A percentile compares a stretch with the other conserved stretches of the same genome.
Evolutionary conservation across 371 early-diverging fungal genomes (phyloP).

Genomic region (Mortierella sp.): DNA sequence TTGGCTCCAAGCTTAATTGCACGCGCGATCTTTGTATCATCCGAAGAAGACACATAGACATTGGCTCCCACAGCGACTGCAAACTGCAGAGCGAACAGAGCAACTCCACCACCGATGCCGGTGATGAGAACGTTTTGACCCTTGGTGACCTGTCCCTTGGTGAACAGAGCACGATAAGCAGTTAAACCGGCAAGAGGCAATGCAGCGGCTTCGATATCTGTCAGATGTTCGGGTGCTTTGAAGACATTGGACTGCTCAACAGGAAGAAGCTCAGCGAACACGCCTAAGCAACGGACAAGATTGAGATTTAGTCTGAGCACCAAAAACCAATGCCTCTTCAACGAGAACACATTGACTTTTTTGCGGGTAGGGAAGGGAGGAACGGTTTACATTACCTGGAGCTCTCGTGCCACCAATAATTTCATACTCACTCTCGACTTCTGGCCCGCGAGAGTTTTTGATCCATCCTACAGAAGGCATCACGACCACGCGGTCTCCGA

Average conservation of each 20-base stretch:
- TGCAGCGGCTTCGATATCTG: constrained; percentile 67
- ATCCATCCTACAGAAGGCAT: constrained; percentile 67
- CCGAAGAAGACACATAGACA: constrained; percentile 74
- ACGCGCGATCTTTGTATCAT: constrained; percentile 65
- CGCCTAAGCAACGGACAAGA: constrained; percentile 7
- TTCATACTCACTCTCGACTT: constrained; percentile 50
- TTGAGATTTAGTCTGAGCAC: neutral
- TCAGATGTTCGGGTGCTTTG: constrained; percentile 64
- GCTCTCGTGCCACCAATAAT: too few species aligned
- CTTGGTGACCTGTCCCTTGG: constrained; percentile 61
- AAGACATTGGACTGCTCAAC: constrained; percentile 57
- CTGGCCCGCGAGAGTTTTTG: constrained; percentile 62
- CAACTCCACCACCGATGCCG: constrained; percentile 79
- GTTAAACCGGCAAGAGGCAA: constrained; percentile 74
- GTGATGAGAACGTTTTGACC: constrained; percentile 70
- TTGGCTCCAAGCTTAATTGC: constrained; percentile 71
- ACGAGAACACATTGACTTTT: too few species aligned
- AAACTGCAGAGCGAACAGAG: constrained; percentile 72
- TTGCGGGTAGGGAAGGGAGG: too few species aligned
- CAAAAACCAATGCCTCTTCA: neutral
- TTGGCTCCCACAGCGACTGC: constrained; percentile 71
- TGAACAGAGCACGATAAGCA: constrained; percentile 65
- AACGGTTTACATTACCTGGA: too few species aligned
- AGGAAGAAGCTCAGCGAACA: constrained; percentile 63
- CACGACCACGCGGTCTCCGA: constrained; percentile 59